Base-by-base conservation (phyloP, 2,329 filamentous ascomycete species). In the Trichoderma atrobrunneum region DNA sequence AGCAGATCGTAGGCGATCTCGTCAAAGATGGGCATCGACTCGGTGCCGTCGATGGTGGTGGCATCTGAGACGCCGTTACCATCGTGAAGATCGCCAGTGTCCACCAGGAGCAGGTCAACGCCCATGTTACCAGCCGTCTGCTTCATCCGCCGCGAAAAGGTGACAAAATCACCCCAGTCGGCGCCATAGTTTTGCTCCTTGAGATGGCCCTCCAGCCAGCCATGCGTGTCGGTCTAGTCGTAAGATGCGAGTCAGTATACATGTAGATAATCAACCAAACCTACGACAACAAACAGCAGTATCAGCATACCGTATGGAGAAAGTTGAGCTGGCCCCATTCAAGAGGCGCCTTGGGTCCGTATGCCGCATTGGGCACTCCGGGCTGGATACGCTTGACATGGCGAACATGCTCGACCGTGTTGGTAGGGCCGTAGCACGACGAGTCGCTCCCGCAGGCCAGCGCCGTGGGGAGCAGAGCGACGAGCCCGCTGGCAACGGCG, bases 41-140 rank as follows among this genome's bases (percentile, higher is more conserved):
- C 74, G 54, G 83, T 80, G 57, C 88, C 90, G 73, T 91, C 89
- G 2, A 85, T 85, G 1, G 78, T 80, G 0, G 89, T 91, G 7
- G 86, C 87, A 77, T 92, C 90, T 57, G 86, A 89, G 61, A 91
- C 80, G 1, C 89, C 89, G 32, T 87, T 87, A 3, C 90, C 90
- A 73, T 92, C 89, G 76, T 92, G 89, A n/a, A 92, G 80, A 77
- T 92, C 90, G 24, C 88, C 89, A 57, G 88, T 90, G 76, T 91
- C 89, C 63, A 91, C 79, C 14, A 91, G 78, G 63, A 91, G 81
- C 71, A 91, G 76, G 75, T 91, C 89, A 7, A 90, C 89, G 11
- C 86, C 85, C 74, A 89, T 81, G 14, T 85, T 82, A 24, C 82
- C 81, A 5, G 89, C 89, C 75, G 86, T 88, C 70, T 86, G 80